These are phyloP conservation scores for Dryas integrifolia DNA, from an alignment of 331 rosid genomes.

Conservation along the genomic window DNA sequence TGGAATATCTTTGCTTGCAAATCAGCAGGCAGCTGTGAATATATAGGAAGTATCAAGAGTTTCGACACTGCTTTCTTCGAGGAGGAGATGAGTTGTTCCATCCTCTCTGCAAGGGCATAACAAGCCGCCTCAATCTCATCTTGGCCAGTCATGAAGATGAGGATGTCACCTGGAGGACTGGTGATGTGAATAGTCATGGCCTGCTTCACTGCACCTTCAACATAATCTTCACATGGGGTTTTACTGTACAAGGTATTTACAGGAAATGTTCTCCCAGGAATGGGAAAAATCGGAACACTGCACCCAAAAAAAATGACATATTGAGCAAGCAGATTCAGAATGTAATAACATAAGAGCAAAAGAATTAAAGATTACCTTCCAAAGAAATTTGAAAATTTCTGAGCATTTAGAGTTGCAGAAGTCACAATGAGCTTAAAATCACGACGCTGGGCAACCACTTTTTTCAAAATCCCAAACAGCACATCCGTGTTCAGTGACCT, in stretches of 20 bases:
- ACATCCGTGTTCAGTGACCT: slow-evolving; percentile 93
- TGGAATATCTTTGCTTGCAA: slow-evolving; percentile 94
- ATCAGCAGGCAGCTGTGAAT: slow-evolving; percentile 97
- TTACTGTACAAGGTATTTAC: slow-evolving; percentile 80
- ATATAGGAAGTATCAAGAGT: slow-evolving; percentile 91
- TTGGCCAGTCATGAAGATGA: slow-evolving; percentile 98
- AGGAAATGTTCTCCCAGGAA: slow-evolving; percentile 98
- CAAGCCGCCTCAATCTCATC: slow-evolving; percentile 99
- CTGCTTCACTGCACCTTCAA: slow-evolving; percentile 96
- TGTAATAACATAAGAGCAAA: not conserved
- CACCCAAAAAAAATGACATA: slow-evolving; percentile 28
- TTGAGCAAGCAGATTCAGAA: slow-evolving; percentile 18
- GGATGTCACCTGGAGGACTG: slow-evolving; percentile 93
- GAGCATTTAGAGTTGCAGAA: slow-evolving; percentile 92
- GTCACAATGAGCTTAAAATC: slow-evolving; percentile 97
- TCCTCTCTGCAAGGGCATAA: slow-evolving; percentile 84
- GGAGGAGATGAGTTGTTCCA: slow-evolving; percentile 77
- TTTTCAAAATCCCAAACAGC: slow-evolving; percentile 89
- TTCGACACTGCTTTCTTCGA: slow-evolving; percentile 75
- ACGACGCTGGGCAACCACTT: slow-evolving; percentile 91
- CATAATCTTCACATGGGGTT: slow-evolving; percentile 94
- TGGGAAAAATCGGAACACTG: slow-evolving; percentile 88
- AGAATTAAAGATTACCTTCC: slow-evolving; percentile 70
- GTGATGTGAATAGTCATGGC: slow-evolving; percentile 97
- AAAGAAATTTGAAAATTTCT: slow-evolving; percentile 85